These are phyloP conservation scores for Colletotrichum kahawae DNA, from an alignment of 2,329 filamentous ascomycete genomes.

Conservation along the genomic window DNA sequence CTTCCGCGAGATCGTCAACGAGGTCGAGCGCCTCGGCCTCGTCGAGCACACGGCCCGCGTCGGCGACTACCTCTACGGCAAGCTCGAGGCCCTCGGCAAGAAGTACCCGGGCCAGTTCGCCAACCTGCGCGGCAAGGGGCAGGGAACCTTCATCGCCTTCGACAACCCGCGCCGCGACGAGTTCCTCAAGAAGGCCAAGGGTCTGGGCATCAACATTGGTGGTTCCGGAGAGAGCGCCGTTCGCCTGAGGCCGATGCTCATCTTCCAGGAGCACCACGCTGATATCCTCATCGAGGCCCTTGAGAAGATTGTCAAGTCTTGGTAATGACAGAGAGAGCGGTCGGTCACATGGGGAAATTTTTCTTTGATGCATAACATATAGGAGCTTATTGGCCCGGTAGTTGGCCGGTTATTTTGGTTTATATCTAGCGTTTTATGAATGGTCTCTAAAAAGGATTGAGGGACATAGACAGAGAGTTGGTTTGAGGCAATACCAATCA, in stretches of 20 bases:
- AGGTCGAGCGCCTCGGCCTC: conserved; percentile 78
- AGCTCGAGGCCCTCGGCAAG: conserved; percentile 69
- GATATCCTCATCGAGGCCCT: conserved; percentile 81
- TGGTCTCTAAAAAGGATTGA: neutral
- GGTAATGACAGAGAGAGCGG: neutral
- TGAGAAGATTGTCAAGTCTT: conserved; percentile 71
- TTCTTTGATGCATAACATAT: neutral
- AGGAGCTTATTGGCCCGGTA: neutral
- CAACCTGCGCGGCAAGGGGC: conserved; percentile 85
- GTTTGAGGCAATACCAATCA: neutral
- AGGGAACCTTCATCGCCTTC: conserved; percentile 93
- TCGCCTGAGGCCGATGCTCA: conserved; percentile 84
- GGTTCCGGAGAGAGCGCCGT: conserved; percentile 80
- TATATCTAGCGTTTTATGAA: conserved; percentile 4
- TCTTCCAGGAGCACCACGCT: conserved; percentile 90
- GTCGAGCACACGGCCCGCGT: conserved; percentile 79
- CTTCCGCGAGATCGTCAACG: conserved; percentile 84
- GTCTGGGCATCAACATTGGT: conserved; percentile 84
- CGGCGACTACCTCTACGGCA: conserved; percentile 78
- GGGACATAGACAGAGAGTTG: neutral
- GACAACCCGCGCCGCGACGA: conserved; percentile 82
- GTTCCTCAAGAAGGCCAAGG: conserved; percentile 80
- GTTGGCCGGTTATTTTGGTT: neutral
- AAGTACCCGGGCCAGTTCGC: conserved; percentile 79
- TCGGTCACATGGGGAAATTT: neutral